Evolutionary conservation across 1,284 basidiomycete species (phyloP), one percentile per base, ranked within the genome.

Genomic region (Boletellus deceptivus): DNA sequence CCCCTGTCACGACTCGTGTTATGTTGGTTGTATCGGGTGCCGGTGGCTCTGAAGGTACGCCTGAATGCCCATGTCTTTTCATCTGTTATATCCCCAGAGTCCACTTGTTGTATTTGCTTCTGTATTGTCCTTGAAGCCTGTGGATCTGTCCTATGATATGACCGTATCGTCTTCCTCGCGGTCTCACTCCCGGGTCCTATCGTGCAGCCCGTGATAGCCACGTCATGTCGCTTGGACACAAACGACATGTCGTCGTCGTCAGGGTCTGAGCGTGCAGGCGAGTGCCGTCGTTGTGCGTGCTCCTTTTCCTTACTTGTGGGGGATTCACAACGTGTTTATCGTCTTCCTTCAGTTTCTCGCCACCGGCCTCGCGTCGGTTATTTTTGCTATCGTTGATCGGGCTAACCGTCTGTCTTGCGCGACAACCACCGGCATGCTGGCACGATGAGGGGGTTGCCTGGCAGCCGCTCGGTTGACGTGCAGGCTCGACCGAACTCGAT

Each of bases 271-370:
- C 44, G 79, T 84, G 22, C 92, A 93, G 67, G 91, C 92, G 0
- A 93, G 93, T n/a, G 85, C 92, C 29, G 93, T 96, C 51, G 73
- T 96, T 48, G 90, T 92, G 59, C 55, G 86, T 50, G 59, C 36
- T 35, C 46, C 34, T 52, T 24, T 20, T 4, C 20, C 20, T 20
- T 20, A 4, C 20, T 20, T 20, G 18, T 55, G 91, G 89, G 92
- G 92, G 34, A 94, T 95, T 50, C 92, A 95, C 68, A 97, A 95
- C 61, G 79, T 96, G 48, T 94, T 90, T 65, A 76, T 96, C 57
- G 93, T 96, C 48, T 72, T 88, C 11, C 80, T 86, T 1, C 82
- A 89, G 57, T 86, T 89, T 63, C 72, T 89, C 29, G 79, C 87
- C 43, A 85, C 82, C 0, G 86, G 78, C 11, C 60, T 89, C 14